A percentile compares a stretch with the other conserved stretches of the same genome.
These are phyloP conservation scores for Clavispora fructus DNA, from an alignment of 805 yeast genomes.

Conservation along the genomic window DNA sequence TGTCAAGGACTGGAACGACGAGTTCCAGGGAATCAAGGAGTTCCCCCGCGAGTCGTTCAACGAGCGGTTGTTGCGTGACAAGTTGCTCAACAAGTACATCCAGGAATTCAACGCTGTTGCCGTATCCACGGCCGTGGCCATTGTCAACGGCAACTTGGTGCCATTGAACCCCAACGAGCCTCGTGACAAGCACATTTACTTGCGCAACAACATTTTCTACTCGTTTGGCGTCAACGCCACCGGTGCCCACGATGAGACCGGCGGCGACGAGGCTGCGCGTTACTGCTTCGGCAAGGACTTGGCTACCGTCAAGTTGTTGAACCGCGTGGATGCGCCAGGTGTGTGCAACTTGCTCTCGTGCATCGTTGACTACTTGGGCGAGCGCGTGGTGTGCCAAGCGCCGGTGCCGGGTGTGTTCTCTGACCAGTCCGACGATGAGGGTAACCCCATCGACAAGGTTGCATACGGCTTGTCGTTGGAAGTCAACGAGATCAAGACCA, in stretches of 20 bases:
- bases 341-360: conserved; percentile 72
- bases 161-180: conserved; percentile 81
- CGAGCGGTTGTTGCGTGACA: conserved; percentile 72
- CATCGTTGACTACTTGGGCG: conserved; percentile 87
- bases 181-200: conserved; percentile 55
- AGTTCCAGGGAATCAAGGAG: conserved; percentile 77
- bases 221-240: conserved; percentile 64
- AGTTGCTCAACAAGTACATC: conserved; percentile 61
- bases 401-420: conserved; percentile 90
- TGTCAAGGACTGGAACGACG: conserved; percentile 84
- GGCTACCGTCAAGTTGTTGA: conserved; percentile 62
- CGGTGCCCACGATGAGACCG: conserved; percentile 59
- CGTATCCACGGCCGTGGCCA: conserved; percentile 70
- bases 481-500: conserved; percentile 42
- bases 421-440: conserved; percentile 18
- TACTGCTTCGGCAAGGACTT: conserved; percentile 77
- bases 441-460: conserved; percentile 37
- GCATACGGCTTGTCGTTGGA: conserved; percentile 73
- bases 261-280: conserved; percentile 84
- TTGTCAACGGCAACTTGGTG: conserved; percentile 65
- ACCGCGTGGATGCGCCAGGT: conserved; percentile 57
- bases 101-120: conserved; percentile 76
- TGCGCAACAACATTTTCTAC: conserved; percentile 82
- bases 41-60: conserved; percentile 53
- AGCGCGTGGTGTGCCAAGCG: conserved; percentile 84